phyloP scores from a whole-genome alignment of 352 stramenopile species.

The Pythium phragmiticola region DNA sequence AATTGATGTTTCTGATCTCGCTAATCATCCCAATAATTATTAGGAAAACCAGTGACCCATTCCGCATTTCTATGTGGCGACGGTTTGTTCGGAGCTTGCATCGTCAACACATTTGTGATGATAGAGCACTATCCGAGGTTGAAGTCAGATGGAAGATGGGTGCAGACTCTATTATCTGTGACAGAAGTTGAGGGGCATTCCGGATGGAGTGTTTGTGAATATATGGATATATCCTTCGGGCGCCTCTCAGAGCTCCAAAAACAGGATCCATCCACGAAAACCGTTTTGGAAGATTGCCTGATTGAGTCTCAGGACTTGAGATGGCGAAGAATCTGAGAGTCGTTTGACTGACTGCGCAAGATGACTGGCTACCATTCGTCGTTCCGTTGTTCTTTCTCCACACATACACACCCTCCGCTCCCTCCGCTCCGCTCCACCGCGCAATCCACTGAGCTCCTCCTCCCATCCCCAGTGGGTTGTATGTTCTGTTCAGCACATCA shows the following conservation, averaged over 20 bases:
- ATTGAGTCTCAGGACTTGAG: no score
- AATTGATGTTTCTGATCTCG: not conserved
- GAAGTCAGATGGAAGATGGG: not conserved
- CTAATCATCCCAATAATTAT: not conserved
- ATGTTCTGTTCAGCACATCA: not conserved
- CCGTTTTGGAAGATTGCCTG: not conserved
- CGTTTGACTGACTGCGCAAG: not conserved
- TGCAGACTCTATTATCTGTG: not conserved
- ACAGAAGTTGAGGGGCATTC: constrained; percentile 7
- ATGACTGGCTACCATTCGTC: constrained; percentile 2
- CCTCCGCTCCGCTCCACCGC: constrained; percentile 12
- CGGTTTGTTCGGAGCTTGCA: not conserved
- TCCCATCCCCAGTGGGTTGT: not conserved
- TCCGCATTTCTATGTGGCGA: constrained; percentile 19
- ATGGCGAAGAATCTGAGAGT: not conserved
- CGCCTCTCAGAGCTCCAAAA: not conserved
- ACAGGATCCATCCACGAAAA: constrained; percentile 1
- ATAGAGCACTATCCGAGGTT: not conserved
- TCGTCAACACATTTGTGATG: constrained; percentile 6
- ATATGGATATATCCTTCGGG: not conserved
- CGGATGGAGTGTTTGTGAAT: constrained; percentile 12
- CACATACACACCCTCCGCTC: no score
- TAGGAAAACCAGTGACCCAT: no score
- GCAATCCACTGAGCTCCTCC: not conserved
- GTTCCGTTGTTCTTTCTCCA: not conserved